Evolutionary conservation across 1,284 basidiomycete species (phyloP), one percentile per base, ranked within the genome.

Genomic region (Veloboletus limbatus): DNA sequence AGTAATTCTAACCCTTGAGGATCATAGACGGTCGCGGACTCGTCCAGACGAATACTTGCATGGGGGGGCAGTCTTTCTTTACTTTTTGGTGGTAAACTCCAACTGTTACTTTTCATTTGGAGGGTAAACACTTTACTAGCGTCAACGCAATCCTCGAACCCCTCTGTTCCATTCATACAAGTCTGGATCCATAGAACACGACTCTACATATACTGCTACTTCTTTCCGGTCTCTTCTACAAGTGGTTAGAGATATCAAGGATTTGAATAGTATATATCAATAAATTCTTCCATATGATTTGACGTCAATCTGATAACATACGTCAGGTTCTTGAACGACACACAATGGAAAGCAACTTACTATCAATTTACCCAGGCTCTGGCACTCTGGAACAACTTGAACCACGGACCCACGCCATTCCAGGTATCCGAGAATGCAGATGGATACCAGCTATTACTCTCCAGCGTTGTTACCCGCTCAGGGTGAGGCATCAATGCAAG

Each of bases 401-500:
- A 94, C 96, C 96, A 99, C 2, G 96, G 96, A 2, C 93, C 95
- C 38, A 76, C 74, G 20, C 82, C 81, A 49, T 78, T 72, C 81
- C 84, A 88, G 40, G 72, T 61, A 28, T 79, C 76, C 52, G 67
- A 62, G 49, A 86, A 70, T 26, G 67, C 64, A 8, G 69, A 54
- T 4, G 90, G 85, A 68, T 85, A 88, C 92, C 92, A 95, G 60
- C 88, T 92, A 62, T 92, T 93, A 62, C 82, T 87, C 63, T 90
- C 88, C 48, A 90, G 61, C 24, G 81, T 73, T 10, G 79, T 76
- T 14, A 90, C 86, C 21, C 92, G 78, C 65, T 95, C 92, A 0
- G 92, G 92, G 68, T 96, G 96, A 22, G 96, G 96, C 97, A 99
- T 99, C 58, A 99, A 70, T 7, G 91, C 92, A 48, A 99, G 73